phyloP scores from a whole-genome alignment of 1,139 yeast genomes.

The Candida anutae region DNA sequence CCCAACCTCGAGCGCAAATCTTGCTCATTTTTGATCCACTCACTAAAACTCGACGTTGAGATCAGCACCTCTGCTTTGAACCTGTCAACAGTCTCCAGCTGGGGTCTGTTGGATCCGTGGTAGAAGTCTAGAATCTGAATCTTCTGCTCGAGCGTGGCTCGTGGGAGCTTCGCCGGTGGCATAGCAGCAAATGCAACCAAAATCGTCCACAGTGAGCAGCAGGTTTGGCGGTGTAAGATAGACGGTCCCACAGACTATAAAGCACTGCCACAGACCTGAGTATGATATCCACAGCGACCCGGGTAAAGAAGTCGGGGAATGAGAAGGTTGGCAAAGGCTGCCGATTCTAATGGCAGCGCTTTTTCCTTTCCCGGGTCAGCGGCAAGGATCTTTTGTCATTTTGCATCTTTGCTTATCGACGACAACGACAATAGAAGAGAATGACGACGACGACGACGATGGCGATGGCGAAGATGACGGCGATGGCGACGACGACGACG shows the following conservation, averaged over 20 bases:
- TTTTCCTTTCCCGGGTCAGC: no score
- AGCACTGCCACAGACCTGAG: no score
- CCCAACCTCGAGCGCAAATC: slow-evolving; percentile 38
- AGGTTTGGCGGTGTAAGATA: no score
- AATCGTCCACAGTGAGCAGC: no score
- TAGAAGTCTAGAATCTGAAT: slow-evolving; percentile 45
- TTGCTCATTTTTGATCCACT: slow-evolving; percentile 50
- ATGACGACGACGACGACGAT: no score
- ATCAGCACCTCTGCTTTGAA: slow-evolving; percentile 43
- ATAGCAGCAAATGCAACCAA: slow-evolving; percentile 5
- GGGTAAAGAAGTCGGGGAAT: not conserved
- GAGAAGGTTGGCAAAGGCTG: not conserved
- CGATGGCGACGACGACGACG: no score
- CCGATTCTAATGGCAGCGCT: not conserved
- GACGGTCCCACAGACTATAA: no score
- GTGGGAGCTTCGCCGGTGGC: slow-evolving; percentile 29
- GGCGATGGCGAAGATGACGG: no score
- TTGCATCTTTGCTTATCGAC: no score
- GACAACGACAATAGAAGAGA: no score
- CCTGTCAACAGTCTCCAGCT: slow-evolving; percentile 49
- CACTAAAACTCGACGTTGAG: slow-evolving; percentile 51
- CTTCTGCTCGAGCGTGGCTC: slow-evolving; percentile 55
- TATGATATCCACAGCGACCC: not conserved
- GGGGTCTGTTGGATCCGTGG: slow-evolving; percentile 43
- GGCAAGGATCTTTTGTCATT: no score